Evolutionary conservation across 2,329 filamentous ascomycete species (phyloP).

Genomic region (Knufia fluminis): DNA sequence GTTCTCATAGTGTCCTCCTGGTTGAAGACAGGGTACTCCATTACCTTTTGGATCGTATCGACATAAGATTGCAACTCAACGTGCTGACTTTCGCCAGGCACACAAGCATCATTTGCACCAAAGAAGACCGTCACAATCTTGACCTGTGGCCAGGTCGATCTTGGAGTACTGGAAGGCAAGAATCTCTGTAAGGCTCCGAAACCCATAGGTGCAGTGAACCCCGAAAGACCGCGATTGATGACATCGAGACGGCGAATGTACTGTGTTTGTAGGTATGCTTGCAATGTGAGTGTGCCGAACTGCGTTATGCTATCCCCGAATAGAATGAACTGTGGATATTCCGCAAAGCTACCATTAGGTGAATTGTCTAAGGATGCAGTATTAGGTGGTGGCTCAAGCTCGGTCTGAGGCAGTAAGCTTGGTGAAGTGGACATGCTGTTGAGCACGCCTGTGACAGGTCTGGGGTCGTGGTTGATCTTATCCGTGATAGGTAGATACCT

Average conservation of each 20-base stretch:
- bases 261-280: conserved; percentile 14
- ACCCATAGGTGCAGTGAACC: conserved; percentile 37
- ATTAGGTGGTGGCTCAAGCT: neutral
- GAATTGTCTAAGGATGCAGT: conserved; percentile 6
- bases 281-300: conserved; percentile 41
- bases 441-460: neutral
- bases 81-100: conserved; percentile 62
- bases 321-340: conserved; percentile 65
- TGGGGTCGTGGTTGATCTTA: neutral
- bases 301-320: conserved; percentile 89
- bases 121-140: conserved; percentile 57
- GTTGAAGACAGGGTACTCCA: conserved; percentile 61
- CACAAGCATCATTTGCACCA: conserved; percentile 80
- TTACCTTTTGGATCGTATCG: conserved; percentile 60
- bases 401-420: conserved; percentile 40
- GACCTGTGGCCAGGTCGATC: conserved; percentile 3
- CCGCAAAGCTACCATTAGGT: conserved; percentile 33
- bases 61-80: conserved; percentile 68
- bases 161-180: conserved; percentile 11
- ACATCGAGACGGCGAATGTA: conserved; percentile 74
- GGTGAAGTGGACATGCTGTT: conserved; percentile 42
- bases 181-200: conserved; percentile 14
- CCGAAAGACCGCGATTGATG: conserved; percentile 67
- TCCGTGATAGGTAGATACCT: neutral
- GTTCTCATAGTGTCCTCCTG: conserved; percentile 52